Base-by-base conservation (phyloP, 1,284 basidiomycete species). In the Veloboletus limbatus region DNA sequence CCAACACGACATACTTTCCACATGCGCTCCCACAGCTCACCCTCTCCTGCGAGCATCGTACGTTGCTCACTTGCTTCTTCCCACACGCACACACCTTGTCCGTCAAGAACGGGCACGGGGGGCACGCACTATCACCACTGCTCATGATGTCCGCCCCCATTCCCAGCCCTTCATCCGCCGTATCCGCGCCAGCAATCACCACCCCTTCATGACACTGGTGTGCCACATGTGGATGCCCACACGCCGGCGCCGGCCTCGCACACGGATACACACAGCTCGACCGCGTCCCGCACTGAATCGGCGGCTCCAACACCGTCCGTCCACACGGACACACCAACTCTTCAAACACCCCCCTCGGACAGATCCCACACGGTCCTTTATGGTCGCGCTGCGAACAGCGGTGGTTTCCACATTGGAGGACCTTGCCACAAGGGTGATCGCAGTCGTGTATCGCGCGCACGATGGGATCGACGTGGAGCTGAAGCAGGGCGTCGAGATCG, bases 271-370 rank as follows among this genome's bases (percentile, higher is more conserved):
- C 66, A 60, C 94, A 97, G 37, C 72, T 69, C 51, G 97, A 81
- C 20, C 74, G 73, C 1, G 85, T 92, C 3, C 88, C 88, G 53
- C 93, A 97, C 0, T 86, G 74, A 9, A 88, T 78, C 0, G 86
- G 86, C 0, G 86, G 86, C 35, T 84, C 77, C 17, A 88, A 60
- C 22, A 82, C 70, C 2, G 84, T 88, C 28, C 76, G 76, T 0
- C 87, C 88, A 62, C 94, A 97, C 44, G 79, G 69, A 60, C 93
- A 97, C 17, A 85, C 68, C 52, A 93, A 72, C 82, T 97, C 94
- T 45, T 95, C 92, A 54, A 94, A 97, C 0, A 85, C 85, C 28
- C 91, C 92, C 58, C 83, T 77, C 42, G 95, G 71, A 67, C 94
- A 97, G 10, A 83, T 77, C 3, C 79, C 83, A 61, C 94, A 97